These are phyloP conservation scores for Elsinoe perseae DNA, from an alignment of 2,329 filamentous ascomycete genomes.

Conservation along the genomic window DNA sequence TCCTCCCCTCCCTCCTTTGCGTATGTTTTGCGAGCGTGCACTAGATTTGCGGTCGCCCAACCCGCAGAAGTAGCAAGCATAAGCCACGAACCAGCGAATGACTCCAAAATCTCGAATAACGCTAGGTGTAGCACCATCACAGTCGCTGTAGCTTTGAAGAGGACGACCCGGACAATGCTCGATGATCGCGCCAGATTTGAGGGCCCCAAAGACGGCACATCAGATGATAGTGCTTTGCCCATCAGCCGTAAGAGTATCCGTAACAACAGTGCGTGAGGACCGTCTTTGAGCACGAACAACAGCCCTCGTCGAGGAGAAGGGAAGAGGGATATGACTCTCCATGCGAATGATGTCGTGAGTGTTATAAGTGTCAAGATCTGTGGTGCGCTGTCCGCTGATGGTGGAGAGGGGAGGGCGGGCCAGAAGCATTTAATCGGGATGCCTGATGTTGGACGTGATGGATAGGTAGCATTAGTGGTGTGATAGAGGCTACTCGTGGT, in stretches of 20 bases:
- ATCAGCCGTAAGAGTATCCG: background rate
- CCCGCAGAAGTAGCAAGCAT: background rate
- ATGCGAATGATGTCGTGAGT: background rate
- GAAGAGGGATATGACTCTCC: background rate
- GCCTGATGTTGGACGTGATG: background rate
- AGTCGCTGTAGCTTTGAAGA: background rate
- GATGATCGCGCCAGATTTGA: background rate
- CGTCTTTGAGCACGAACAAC: background rate
- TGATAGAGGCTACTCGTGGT: background rate
- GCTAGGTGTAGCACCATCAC: background rate
- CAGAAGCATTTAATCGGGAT: background rate
- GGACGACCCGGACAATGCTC: background rate
- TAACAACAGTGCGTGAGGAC: background rate
- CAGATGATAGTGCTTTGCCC: background rate
- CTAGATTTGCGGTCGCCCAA: background rate
- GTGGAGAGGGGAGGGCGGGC: background rate
- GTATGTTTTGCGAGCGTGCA: background rate
- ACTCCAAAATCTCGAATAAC: conserved; percentile 3
- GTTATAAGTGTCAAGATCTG: background rate
- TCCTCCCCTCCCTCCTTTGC: background rate
- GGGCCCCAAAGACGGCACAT: background rate
- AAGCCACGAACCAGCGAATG: background rate
- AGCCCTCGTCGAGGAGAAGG: background rate
- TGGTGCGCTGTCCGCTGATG: background rate
- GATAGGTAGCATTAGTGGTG: background rate